Evolutionary conservation across 202 grass and related monocot species (phyloP).

Genomic region (Tripidium arundinaceum): DNA sequence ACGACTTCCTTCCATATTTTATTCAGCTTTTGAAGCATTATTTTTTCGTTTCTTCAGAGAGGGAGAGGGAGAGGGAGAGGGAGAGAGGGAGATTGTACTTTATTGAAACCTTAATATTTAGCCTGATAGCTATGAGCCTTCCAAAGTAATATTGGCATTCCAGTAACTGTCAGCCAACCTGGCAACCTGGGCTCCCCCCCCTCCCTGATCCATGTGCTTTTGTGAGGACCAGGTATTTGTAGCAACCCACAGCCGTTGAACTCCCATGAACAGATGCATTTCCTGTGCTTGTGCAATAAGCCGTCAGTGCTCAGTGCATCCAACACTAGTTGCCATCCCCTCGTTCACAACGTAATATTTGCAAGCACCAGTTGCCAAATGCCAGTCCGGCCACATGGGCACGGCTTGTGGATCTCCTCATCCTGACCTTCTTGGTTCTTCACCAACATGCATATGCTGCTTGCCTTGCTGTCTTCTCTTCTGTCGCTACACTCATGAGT

Average conservation of each 20-base stretch:
- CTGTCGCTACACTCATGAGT: not conserved
- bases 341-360: not conserved
- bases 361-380: not conserved
- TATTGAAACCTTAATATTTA: slow-evolving; percentile 25
- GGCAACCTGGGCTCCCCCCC: not conserved
- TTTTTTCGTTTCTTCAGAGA: not conserved
- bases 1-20: slow-evolving; percentile 13
- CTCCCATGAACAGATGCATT: not conserved
- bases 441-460: not conserved
- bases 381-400: not conserved
- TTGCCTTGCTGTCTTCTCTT: not conserved
- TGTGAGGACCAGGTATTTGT: not conserved
- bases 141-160: not conserved
- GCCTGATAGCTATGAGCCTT: not conserved
- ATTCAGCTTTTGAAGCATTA: slow-evolving; percentile 9
- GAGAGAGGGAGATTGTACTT: not conserved
- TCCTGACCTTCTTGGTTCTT: not conserved
- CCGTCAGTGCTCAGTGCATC: not conserved
- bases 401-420: not conserved
- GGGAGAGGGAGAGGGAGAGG: not conserved
- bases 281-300: not conserved
- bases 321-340: not conserved
- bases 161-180: not conserved
- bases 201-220: not conserved
- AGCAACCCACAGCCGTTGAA: not conserved